Evolutionary conservation across 2,329 filamentous ascomycete genomes (phyloP), one percentile per base, ranked within the genome.

Genomic region (Cladosporium sp.): DNA sequence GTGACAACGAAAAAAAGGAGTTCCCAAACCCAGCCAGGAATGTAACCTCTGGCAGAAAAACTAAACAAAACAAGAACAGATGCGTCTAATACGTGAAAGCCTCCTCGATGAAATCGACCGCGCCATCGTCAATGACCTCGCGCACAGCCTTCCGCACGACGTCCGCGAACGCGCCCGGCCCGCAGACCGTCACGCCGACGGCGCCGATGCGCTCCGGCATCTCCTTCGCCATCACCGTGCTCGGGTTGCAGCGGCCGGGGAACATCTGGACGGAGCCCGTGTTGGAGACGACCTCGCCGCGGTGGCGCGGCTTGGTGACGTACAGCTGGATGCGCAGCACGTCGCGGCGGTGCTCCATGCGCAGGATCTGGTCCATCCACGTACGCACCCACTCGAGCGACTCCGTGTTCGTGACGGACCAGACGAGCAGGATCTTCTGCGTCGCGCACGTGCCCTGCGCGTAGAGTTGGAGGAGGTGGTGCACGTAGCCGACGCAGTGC

Each of bases 341-440:
- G 28, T 84, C 77, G 52, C 80, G 73, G 7, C 82, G 77, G 9
- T 74, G 72, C 2, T 80, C 79, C 68, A 84, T 77, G 19, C 74
- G 72, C 35, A 85, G 72, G 56, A 85, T 81, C 61, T 79, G 72
- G 65, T 84, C 80, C 82, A 85, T 85, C 78, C 80, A 85, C 2
- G 74, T 72, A 8, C 77, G 76, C n/a, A 84, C 76, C 82, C 82
- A 85, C 60, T 79, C 74, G 13, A 85, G 74, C 48, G 77, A 75
- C 53, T 85, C 82, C 4, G 85, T 85, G 62, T 80, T 86, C 62
- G 87, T 87, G 53, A 92, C 86, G 45, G 84, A 84, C 87, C 87
- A 92, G 38, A 90, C 82, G 19, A 92, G 77, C 4, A 89, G 75
- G 46, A 91, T 77, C 66, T 84, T 86, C 57, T 85, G 81, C 1